Conservation (phyloP, 192 early-diverging fungal species). For the Bifiguratus adelaidae region DNA sequence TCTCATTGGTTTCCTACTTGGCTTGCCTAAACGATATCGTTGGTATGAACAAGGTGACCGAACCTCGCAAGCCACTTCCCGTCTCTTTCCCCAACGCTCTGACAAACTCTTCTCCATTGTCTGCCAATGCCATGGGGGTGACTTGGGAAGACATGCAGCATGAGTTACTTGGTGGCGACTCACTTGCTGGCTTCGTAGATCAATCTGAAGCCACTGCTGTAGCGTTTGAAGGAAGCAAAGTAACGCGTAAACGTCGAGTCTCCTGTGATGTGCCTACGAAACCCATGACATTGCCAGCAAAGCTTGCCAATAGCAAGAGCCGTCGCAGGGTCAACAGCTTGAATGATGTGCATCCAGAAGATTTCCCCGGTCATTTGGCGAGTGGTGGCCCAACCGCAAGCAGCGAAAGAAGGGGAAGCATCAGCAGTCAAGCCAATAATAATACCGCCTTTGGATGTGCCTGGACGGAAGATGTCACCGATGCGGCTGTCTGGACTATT, state of each 20-base stretch:
- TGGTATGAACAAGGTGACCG: conserved; percentile 52
- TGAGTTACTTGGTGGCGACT: too few species aligned
- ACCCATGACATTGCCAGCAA: conserved; percentile 1
- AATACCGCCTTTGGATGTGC: conserved; percentile 24
- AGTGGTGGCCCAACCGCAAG: background rate
- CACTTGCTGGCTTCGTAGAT: too few species aligned
- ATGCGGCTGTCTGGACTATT: conserved; percentile 88
- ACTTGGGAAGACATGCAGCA: conserved; percentile 1
- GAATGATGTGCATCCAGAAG: conserved; percentile 19
- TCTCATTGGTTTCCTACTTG: conserved; percentile 43
- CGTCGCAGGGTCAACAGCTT: conserved; percentile 40
- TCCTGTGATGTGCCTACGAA: conserved; percentile 16
- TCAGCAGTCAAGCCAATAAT: conserved; percentile 6
- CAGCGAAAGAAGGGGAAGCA: conserved; percentile 4
- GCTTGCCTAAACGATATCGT: conserved; percentile 72
- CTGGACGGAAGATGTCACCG: conserved; percentile 76
- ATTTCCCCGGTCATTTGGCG: background rate
- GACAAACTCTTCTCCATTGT: background rate
- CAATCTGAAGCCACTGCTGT: conserved; percentile 5
- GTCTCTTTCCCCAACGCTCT: background rate
- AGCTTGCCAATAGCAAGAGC: conserved; percentile 16
- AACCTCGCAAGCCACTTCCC: conserved; percentile 22
- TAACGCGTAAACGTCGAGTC: conserved; percentile 20
- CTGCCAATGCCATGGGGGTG: background rate
- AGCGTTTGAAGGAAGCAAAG: conserved; percentile 9